Conservation (phyloP, 108 stramenopile genomes). For the Epipyxis sp. region DNA sequence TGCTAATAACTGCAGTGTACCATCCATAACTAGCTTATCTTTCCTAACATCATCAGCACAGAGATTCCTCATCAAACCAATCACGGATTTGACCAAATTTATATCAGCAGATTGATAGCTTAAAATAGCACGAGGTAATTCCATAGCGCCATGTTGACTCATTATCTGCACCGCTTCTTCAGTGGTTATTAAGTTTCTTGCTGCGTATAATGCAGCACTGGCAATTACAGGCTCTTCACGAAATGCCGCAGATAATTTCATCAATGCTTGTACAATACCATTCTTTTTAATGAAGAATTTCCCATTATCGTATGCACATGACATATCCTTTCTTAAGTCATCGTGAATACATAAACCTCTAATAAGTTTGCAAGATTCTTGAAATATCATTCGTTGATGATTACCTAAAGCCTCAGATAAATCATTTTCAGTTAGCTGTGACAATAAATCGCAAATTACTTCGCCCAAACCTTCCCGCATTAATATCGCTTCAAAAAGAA, state of each 20-base stretch:
- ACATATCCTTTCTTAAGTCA: constrained; percentile 22
- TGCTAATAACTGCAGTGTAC: neutral
- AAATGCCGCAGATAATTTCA: constrained; percentile 21
- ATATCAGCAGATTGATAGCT: neutral
- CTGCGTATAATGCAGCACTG: constrained; percentile 27
- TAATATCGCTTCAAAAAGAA: too few species aligned
- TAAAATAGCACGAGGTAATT: constrained; percentile 19
- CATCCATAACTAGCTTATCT: constrained; percentile 20
- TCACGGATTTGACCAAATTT: constrained; percentile 29
- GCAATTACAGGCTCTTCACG: neutral
- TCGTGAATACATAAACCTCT: constrained; percentile 31
- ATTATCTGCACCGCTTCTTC: constrained; percentile 39
- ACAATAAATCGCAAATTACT: neutral
- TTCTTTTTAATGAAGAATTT: constrained; percentile 19
- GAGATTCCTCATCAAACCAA: constrained; percentile 39
- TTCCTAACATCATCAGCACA: constrained; percentile 36
- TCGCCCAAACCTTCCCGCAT: neutral
- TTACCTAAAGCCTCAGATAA: neutral
- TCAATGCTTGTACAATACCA: neutral
- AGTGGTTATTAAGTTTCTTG: constrained; percentile 35
- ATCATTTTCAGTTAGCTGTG: neutral
- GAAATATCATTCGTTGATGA: too few species aligned
- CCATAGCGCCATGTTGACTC: constrained; percentile 20
- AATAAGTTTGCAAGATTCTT: neutral
- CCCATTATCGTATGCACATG: constrained; percentile 42